A percentile compares a stretch with the other conserved stretches of the same genome.
phyloP scores from a whole-genome alignment of 208 protist species.

The Crithidia sp. region DNA sequence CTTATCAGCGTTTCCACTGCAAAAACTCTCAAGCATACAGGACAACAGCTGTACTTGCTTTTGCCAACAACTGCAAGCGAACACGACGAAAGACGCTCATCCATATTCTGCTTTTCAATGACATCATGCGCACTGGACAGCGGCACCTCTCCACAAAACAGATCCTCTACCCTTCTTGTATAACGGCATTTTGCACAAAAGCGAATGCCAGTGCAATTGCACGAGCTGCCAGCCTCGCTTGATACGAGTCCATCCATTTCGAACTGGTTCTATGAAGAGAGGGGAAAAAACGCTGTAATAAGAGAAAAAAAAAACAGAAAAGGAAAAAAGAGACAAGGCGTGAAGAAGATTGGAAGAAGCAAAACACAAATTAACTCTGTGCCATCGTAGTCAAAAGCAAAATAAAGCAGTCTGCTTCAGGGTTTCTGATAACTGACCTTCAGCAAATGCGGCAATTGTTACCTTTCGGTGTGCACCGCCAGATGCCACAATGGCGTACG shows the following conservation, averaged over 20 bases:
- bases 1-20: conserved; percentile 18
- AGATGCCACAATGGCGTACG: too few relatives aligned
- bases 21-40: conserved; percentile 53
- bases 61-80: conserved; percentile 57
- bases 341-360: too few relatives aligned
- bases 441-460: too few relatives aligned
- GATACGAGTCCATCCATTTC: not conserved
- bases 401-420: too few relatives aligned
- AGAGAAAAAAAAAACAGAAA: conserved; percentile 11
- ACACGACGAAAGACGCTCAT: conserved; percentile 72
- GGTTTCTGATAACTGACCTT: too few relatives aligned
- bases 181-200: conserved; percentile 64
- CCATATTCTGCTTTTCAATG: conserved; percentile 52
- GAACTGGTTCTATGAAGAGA: too few relatives aligned
- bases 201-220: conserved; percentile 77
- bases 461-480: too few relatives aligned
- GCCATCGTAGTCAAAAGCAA: too few relatives aligned
- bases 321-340: too few relatives aligned
- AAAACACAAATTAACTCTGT: too few relatives aligned
- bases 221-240: conserved; percentile 14
- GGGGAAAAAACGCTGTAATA: not conserved
- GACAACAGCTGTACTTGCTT: conserved; percentile 55
- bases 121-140: conserved; percentile 42
- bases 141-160: conserved; percentile 43
- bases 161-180: conserved; percentile 51